Conservation (phyloP, 495 filamentous ascomycete species). For the Trichodelitschia bisporula region DNA sequence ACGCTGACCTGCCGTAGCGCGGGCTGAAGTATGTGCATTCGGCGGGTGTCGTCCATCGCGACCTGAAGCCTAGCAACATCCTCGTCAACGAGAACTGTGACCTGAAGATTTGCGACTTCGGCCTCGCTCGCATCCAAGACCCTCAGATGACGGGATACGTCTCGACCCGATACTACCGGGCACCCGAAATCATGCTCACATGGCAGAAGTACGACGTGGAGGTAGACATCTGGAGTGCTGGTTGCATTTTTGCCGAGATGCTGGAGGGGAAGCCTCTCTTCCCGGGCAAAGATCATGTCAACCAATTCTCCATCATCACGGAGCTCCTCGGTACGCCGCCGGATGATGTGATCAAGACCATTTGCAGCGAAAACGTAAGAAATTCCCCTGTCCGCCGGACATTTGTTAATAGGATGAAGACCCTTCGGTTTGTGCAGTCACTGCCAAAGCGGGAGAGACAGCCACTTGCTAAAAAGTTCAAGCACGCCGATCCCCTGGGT, state of each 20-base stretch:
- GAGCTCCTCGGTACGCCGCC: conserved; percentile 94
- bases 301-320: conserved; percentile 98
- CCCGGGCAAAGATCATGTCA: conserved; percentile 97
- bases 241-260: conserved; percentile 99
- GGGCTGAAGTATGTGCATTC: conserved; percentile 98
- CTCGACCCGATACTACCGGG: conserved; percentile 93
- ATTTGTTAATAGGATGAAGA: conserved; percentile 25
- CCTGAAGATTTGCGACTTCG: conserved; percentile 97
- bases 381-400: neutral
- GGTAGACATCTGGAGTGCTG: conserved; percentile 98
- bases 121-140: conserved; percentile 89
- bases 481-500: conserved; percentile 86
- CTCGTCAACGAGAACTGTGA: conserved; percentile 99
- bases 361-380: conserved; percentile 89
- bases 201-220: conserved; percentile 99
- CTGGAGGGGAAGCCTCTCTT: conserved; percentile 94
- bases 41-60: conserved; percentile 89
- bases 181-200: conserved; percentile 98
- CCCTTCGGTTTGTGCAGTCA: conserved; percentile 88
- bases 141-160: conserved; percentile 99
- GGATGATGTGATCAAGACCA: conserved; percentile 94
- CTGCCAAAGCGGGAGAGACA: conserved; percentile 88
- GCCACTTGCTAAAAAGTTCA: conserved; percentile 77
- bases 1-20: conserved; percentile 35
- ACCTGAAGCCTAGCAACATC: conserved; percentile 96